These are phyloP conservation scores for Agrocybe pediades DNA, from an alignment of 768 basidiomycete genomes.

Conservation along the genomic window DNA sequence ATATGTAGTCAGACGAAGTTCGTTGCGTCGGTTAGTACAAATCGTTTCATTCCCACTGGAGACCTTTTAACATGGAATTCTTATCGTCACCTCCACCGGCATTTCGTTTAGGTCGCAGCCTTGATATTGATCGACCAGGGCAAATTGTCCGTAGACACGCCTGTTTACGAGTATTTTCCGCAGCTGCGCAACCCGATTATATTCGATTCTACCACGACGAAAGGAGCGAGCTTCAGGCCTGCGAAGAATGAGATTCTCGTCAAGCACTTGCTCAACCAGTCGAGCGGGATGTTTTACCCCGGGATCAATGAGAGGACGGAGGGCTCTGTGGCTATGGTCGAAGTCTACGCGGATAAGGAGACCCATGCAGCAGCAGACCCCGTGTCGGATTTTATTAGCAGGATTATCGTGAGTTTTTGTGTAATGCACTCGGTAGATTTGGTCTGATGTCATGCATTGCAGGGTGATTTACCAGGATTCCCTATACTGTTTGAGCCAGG, in stretches of 20 bases:
- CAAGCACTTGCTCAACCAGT: slow-evolving; percentile 29
- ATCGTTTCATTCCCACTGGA: neutral
- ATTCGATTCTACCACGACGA: slow-evolving; percentile 8
- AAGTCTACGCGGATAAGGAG: slow-evolving; percentile 5
- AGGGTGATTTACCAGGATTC: slow-evolving; percentile 26
- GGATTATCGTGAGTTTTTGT: slow-evolving; percentile 15
- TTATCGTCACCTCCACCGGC: no score
- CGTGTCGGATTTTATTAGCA: slow-evolving; percentile 15
- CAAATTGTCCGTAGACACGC: slow-evolving; percentile 19
- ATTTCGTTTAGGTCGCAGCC: slow-evolving; percentile 21
- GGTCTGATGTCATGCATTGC: neutral
- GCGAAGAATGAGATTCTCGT: slow-evolving; percentile 23
- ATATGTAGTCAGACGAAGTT: slow-evolving; percentile 38
- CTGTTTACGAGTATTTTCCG: slow-evolving; percentile 22
- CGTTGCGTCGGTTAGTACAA: slow-evolving; percentile 27
- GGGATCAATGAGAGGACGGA: neutral
- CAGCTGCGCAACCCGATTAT: slow-evolving; percentile 24
- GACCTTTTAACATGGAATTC: no score
- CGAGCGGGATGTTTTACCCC: slow-evolving; percentile 30
- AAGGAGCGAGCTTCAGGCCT: slow-evolving; percentile 16
- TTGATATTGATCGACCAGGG: slow-evolving; percentile 28
- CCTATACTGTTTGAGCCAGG: slow-evolving; percentile 33
- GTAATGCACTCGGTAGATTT: neutral
- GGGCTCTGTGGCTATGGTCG: neutral
- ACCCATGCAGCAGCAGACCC: slow-evolving; percentile 9